Base-by-base conservation (phyloP, 495 filamentous ascomycete genomes). In the Penicillium subrubescens region DNA sequence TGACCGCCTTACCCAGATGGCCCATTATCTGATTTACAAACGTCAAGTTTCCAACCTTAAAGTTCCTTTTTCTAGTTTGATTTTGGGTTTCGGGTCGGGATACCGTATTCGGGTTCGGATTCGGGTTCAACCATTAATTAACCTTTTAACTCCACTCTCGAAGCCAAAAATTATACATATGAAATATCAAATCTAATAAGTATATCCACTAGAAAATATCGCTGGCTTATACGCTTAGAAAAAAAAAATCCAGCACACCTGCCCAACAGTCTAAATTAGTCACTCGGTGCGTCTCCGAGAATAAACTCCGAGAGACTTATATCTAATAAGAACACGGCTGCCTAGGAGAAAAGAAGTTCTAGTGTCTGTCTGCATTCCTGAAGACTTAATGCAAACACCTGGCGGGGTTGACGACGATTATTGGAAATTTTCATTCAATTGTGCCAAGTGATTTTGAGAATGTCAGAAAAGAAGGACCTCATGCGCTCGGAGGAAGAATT, bases 91-190 rank as follows among this genome's bases (percentile, higher is more conserved):
- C 51, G 11, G 43, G 19, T 11, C 4, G 7, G 41, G 14, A 17
- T 46, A 8, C 10, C 43, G n/a, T 19, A 46, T 21, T 46, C 57
- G 57, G 48, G 50, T 60, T 60, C 57, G 57, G 17, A 21, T 35
- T 65, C 57, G 34, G 62, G 35, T 61, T 61, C 50, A 12, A 53
- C 43, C 14, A 46, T 46, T 10, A 11, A 46, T 23, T 21, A 11
- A 19, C 35, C 21, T 46, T 23, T 46, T 1, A 19, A 19, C 19
- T 46, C 19, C 43, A 23, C 35, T 15, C 3, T 15, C 35, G 1
- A 1, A 39, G 35, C 1, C 1, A 39, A 39, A 39, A 1, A 4
- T 27, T 27, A 27, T 27, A 4, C n/a, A n/a, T 27, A 27, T 27
- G 25, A 27, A 27, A 2, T 27, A 27, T 27, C 41, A 8, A 1